A percentile compares a stretch with the other conserved stretches of the same genome.
Evolutionary conservation across 2,329 filamentous ascomycete genomes (phyloP).

Genomic region (Emydomyces testavorans): DNA sequence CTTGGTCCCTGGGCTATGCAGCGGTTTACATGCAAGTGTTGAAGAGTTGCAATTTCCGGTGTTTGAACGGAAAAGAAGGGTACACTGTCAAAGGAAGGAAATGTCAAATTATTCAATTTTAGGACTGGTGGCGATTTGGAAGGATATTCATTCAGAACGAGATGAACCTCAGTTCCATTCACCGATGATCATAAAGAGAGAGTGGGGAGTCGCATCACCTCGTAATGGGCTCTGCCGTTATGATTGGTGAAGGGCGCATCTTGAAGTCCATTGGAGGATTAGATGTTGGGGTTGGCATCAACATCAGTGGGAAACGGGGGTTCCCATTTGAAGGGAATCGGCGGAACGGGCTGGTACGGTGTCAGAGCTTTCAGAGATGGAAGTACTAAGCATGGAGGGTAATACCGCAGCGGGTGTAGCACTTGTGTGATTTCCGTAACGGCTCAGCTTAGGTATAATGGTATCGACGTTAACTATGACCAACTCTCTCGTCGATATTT

Average conservation of each 20-base stretch:
- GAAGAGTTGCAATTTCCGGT: conserved; percentile 8
- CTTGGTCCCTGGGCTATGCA: conserved; percentile 7
- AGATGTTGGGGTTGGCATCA: background rate
- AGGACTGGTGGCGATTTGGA: background rate
- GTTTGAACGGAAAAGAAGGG: conserved; percentile 2
- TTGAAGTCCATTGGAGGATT: conserved; percentile 1
- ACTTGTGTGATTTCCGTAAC: conserved; percentile 10
- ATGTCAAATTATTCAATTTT: background rate
- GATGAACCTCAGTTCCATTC: too few species aligned
- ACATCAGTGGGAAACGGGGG: background rate
- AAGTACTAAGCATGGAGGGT: background rate
- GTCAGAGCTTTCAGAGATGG: background rate
- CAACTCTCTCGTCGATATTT: background rate
- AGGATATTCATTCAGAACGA: background rate
- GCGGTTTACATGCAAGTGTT: conserved; percentile 8
- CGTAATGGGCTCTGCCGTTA: background rate
- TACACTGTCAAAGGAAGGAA: background rate
- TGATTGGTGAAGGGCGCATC: background rate
- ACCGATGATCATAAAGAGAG: background rate
- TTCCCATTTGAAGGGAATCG: conserved; percentile 10
- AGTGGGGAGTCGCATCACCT: background rate
- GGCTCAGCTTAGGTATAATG: background rate
- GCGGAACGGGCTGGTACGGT: conserved; percentile 1
- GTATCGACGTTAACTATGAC: too few species aligned
- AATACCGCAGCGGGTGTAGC: conserved; percentile 11